Base-by-base conservation (phyloP, 495 filamentous ascomycete species). In the Hypoxylon subgilvum region DNA sequence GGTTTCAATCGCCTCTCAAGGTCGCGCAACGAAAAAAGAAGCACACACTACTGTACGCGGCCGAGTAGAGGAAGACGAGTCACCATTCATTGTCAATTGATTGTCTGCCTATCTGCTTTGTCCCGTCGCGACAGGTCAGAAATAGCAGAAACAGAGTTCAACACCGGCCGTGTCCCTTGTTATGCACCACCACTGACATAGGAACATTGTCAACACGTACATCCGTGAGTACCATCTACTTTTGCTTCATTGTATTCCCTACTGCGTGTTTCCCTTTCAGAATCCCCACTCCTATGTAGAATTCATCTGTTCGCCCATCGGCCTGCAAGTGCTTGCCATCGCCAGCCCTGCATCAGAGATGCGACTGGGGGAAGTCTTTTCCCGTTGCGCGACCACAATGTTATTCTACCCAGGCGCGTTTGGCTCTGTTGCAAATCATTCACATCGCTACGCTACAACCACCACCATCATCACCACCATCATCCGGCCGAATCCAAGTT, bases 221-320 rank as follows among this genome's bases (percentile, higher is more conserved):
- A 53, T 63, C 28, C 3, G n/a, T 27, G 48, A 53, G 60, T 63
- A 63, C 60, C 50, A 2, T 63, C 48, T 63, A 63, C 59, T 48
- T 63, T 52, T 30, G 8, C 21, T 14, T 35, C 23, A 35, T 51
- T 32, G 13, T 32, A 22, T 30, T 16, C 28, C 41, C n/a, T n/a
- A n/a, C n/a, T n/a, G n/a, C n/a, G 52, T 52, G 39, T 47, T 52
- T 48, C 30, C 47, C 27, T 56, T 30, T 13, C 19, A 48, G 18
- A 35, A 52, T 52, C 38, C 44, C 59, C 47, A 50, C 34, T 51
- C 56, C 50, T 38, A 43, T 12, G 25, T n/a, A 34, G 48, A 28
- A 42, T 48, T 47, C 48, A 52, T 52, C n/a, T n/a, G n/a, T n/a
- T n/a, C 42, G 14, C 17, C 35, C 42, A 10, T 42, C 21, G 42